Base-by-base conservation (phyloP, 2,329 filamentous ascomycete genomes). In the Phialocephala sp. region DNA sequence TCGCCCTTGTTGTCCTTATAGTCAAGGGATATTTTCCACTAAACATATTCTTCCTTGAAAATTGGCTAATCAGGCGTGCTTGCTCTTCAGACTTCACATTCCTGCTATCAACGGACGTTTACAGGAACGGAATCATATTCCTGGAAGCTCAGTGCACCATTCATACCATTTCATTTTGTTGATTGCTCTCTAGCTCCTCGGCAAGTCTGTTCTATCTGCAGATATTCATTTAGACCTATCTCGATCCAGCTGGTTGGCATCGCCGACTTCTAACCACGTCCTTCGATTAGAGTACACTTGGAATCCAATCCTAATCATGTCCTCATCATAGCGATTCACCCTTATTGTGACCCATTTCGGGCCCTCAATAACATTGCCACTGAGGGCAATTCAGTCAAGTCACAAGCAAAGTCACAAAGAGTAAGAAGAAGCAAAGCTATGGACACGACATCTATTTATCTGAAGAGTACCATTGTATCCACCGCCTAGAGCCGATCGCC, bases 401-500 rank as follows among this genome's bases (percentile, higher is more conserved):
- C 27, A 54, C 24, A 35, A 54, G 22, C 22, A 54, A 27, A 52
- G n/a, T 27, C 50, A 54, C 50, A 35, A 24, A 22, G n/a, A 50
- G 50, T 14, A 32, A 35, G 24, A 35, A 12, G 6, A 50, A 32
- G 8, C 3, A 54, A 8, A 18, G 22, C 1, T 54, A 14, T 54
- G 24, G 50, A 54, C 50, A 54, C 50, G 50, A 35, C 24, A 54
- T 27, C 20, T 35, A 54, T 54, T 27, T 27, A 52, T 32, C 6
- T 32, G 50, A 54, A 54, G 12, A 54, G 50, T 54, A 54, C 15
- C 24, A 22, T 2, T 12, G 11, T 52, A 52, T 54, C 50, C 50
- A 54, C 50, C 50, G 27, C 50, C 50, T 54, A 35, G 24, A 54
- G 50, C 50, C 50, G 27, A 32, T 32, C 50, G 35, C 50, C 50